phyloP scores from a whole-genome alignment of 2,329 filamentous ascomycete species.

The Aureobasidium sp. region DNA sequence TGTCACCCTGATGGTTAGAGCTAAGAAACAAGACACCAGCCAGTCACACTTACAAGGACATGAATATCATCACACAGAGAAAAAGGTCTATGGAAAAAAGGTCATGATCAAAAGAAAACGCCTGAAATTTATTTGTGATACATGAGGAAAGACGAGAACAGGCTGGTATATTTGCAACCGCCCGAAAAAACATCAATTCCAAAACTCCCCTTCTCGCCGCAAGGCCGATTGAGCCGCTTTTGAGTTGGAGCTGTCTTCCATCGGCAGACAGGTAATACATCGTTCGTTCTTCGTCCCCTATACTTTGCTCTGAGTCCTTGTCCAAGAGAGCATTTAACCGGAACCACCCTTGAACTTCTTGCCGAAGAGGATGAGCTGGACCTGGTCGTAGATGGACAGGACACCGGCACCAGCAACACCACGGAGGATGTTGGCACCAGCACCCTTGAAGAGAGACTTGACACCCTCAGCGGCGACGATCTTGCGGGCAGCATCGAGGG shows the following conservation, averaged over 20 bases:
- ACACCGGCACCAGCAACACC: slow-evolving; percentile 99
- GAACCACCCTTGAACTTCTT: slow-evolving; percentile 84
- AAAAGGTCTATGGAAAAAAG: neutral
- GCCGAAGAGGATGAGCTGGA: slow-evolving; percentile 97
- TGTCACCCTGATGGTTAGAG: too few species aligned
- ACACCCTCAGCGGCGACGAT: slow-evolving; percentile 97
- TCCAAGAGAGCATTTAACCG: slow-evolving; percentile 28
- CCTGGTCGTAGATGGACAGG: slow-evolving; percentile 99
- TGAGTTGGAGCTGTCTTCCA: slow-evolving; percentile 12
- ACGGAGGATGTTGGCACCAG: slow-evolving; percentile 99
- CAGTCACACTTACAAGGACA: neutral
- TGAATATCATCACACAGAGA: neutral
- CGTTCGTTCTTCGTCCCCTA: slow-evolving; percentile 11
- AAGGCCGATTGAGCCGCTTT: slow-evolving; percentile 16
- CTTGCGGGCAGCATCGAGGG: slow-evolving; percentile 89
- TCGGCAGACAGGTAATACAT: slow-evolving; percentile 16
- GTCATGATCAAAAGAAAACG: slow-evolving; percentile 17
- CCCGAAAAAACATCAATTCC: slow-evolving; percentile 26
- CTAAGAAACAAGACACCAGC: too few species aligned
- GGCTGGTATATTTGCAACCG: slow-evolving; percentile 17
- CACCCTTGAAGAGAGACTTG: slow-evolving; percentile 99
- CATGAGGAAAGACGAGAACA: slow-evolving; percentile 17
- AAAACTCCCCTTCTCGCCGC: slow-evolving; percentile 11
- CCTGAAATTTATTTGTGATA: slow-evolving; percentile 19
- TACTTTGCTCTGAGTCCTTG: slow-evolving; percentile 9